A percentile compares a stretch with the other conserved stretches of the same genome.
Conservation (phyloP, 2,329 filamentous ascomycete species). For the Cladosporium austrohemisphaericum region DNA sequence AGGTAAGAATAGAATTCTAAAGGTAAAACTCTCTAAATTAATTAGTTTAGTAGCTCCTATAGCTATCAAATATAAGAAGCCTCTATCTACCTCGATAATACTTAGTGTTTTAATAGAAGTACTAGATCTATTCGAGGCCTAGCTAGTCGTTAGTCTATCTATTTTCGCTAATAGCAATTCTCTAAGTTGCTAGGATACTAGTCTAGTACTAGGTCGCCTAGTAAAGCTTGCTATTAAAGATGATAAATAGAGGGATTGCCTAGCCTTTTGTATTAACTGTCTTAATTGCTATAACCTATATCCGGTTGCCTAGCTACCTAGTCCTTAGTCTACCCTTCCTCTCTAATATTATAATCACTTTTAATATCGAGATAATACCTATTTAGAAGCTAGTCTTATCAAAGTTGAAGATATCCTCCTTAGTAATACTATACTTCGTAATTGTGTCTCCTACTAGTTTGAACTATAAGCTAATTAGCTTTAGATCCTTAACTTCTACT, state of each 20-base stretch:
- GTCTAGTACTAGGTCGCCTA: background rate
- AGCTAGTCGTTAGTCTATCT: conserved; percentile 6
- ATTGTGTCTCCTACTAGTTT: conserved; percentile 17
- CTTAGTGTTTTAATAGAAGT: conserved; percentile 9
- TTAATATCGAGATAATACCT: conserved; percentile 20
- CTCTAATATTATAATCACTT: conserved; percentile 24
- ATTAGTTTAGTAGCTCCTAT: background rate
- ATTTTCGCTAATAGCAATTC: conserved; percentile 6
- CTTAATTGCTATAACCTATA: conserved; percentile 29
- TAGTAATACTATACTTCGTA: conserved; percentile 14
- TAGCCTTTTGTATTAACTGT: conserved; percentile 22
- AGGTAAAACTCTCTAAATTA: background rate
- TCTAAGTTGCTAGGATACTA: conserved; percentile 1
- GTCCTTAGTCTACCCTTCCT: conserved; percentile 14
- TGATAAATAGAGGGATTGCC: conserved; percentile 26
- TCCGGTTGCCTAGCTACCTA: conserved; percentile 25
- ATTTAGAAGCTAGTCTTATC: conserved; percentile 27
- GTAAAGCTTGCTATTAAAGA: conserved; percentile 22
- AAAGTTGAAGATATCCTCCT: conserved; percentile 22
- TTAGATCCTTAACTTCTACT: conserved; percentile 9
- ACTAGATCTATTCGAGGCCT: conserved; percentile 8
- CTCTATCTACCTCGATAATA: conserved; percentile 2
- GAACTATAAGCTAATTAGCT: conserved; percentile 15
- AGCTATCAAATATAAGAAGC: conserved; percentile 5
- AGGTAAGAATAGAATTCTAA: conserved; percentile 6